Percentiles rank a stretch among this genome's conserved stretches.
Conservation (phyloP, 768 basidiomycete genomes). For the Rhizopogon salebrosus region DNA sequence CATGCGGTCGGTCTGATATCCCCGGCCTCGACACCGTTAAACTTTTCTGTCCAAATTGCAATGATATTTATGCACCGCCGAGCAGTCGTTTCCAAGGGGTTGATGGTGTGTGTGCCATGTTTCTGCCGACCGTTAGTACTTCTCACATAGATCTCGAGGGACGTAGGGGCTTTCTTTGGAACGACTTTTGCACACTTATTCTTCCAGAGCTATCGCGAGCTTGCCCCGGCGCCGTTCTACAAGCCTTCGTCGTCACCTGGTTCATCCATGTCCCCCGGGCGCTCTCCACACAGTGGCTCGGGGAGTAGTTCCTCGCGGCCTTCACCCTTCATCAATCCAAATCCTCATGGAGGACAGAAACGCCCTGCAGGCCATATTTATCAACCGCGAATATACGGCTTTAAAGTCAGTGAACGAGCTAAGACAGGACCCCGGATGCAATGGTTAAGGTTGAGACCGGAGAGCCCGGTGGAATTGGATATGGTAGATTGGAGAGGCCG, state of each 20-base stretch:
- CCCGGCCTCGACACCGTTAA: slow-evolving; percentile 98
- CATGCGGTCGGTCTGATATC: slow-evolving; percentile 92
- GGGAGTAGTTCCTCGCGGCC: slow-evolving; percentile 43
- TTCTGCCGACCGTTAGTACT: slow-evolving; percentile 4
- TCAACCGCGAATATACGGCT: slow-evolving; percentile 91
- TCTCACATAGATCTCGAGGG: slow-evolving; percentile 13
- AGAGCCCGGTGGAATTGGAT: slow-evolving; percentile 74
- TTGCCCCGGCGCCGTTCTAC: slow-evolving; percentile 92
- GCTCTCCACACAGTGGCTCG: slow-evolving; percentile 47
- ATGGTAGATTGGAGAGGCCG: slow-evolving; percentile 86
- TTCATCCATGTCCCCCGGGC: slow-evolving; percentile 50
- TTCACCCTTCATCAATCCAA: slow-evolving; percentile 77
- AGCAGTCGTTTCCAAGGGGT: slow-evolving; percentile 94
- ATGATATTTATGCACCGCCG: slow-evolving; percentile 93
- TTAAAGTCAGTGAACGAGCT: slow-evolving; percentile 93
- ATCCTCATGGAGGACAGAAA: slow-evolving; percentile 86
- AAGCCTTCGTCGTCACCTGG: slow-evolving; percentile 55
- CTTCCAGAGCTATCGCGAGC: slow-evolving; percentile 95
- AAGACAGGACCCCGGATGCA: slow-evolving; percentile 95
- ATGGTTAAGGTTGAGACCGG: slow-evolving; percentile 88
- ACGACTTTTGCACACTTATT: slow-evolving; percentile 98
- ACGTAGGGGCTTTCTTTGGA: slow-evolving; percentile 93
- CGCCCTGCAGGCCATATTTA: slow-evolving; percentile 84
- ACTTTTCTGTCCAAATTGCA: slow-evolving; percentile 96
- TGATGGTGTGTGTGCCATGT: slow-evolving; percentile 60